Evolutionary conservation across 805 yeast genomes (phyloP).

Genomic region (Candida chilensis): DNA sequence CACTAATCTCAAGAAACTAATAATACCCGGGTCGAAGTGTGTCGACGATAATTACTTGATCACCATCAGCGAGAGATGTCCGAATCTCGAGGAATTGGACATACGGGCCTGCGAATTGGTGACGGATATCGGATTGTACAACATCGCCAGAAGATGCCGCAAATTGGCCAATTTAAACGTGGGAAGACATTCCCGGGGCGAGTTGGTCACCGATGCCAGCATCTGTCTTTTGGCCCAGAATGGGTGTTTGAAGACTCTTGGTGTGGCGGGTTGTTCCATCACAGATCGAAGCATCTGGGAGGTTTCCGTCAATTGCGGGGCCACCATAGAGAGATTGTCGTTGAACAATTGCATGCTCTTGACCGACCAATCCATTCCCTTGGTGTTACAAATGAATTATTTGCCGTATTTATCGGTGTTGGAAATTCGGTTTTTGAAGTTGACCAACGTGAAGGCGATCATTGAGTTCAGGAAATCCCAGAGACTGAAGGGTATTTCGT

Average conservation of each 20-base stretch:
- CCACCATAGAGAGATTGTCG: constrained; percentile 53
- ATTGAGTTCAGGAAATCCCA: constrained; percentile 59
- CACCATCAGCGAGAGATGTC: constrained; percentile 43
- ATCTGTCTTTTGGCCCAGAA: constrained; percentile 46
- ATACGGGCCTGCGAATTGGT: constrained; percentile 77
- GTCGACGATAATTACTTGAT: constrained; percentile 54
- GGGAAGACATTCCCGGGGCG: constrained; percentile 69
- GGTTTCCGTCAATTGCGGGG: constrained; percentile 45
- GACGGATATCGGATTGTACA: constrained; percentile 66
- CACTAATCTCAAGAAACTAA: constrained; percentile 25
- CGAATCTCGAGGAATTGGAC: constrained; percentile 57
- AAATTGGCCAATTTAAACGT: constrained; percentile 55
- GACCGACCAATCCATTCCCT: constrained; percentile 51
- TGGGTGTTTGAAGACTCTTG: constrained; percentile 52
- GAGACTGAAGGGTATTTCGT: constrained; percentile 30
- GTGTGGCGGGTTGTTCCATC: constrained; percentile 81
- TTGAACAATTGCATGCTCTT: constrained; percentile 61
- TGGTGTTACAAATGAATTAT: constrained; percentile 31
- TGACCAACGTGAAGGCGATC: constrained; percentile 54
- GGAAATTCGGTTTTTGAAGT: constrained; percentile 55
- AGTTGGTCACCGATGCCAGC: constrained; percentile 62
- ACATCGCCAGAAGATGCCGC: constrained; percentile 54
- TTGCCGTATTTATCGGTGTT: constrained; percentile 59
- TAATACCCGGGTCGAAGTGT: constrained; percentile 63
- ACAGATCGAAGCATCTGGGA: constrained; percentile 79